These are phyloP conservation scores for Persicaria maculosa DNA, from an alignment of 148 eudicot genomes.

Conservation along the genomic window DNA sequence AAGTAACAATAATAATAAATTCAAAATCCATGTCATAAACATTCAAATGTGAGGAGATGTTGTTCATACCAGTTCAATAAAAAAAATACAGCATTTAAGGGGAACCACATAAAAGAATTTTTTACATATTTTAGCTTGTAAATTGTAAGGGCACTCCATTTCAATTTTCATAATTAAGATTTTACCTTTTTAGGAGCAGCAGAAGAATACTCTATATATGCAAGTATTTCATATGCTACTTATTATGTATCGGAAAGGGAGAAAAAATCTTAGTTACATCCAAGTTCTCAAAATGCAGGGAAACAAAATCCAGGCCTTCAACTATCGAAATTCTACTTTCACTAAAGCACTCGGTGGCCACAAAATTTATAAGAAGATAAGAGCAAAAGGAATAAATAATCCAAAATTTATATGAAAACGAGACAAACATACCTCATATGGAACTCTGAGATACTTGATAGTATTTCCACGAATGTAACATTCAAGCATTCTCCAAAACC, in stretches of 20 bases:
- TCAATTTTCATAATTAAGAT: neutral
- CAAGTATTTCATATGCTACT: neutral
- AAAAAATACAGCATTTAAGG: neutral
- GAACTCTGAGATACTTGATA: constrained; percentile 55
- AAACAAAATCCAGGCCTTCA: neutral
- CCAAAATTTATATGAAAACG: neutral
- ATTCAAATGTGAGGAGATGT: neutral
- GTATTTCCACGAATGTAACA: constrained; percentile 92
- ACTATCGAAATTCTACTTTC: neutral
- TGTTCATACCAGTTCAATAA: neutral
- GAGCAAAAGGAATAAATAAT: neutral
- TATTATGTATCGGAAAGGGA: neutral
- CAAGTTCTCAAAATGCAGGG: neutral
- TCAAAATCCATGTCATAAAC: neutral
- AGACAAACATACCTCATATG: constrained; percentile 28
- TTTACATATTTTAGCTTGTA: neutral
- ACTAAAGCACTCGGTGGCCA: neutral
- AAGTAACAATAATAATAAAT: neutral
- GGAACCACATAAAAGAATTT: neutral
- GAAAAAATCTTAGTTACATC: neutral
- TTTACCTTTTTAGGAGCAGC: neutral
- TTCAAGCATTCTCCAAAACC: constrained; percentile 96
- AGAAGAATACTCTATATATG: neutral
- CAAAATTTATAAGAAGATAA: neutral
- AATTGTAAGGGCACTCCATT: neutral